These are phyloP conservation scores for Mycothermus thermophilus DNA, from an alignment of 495 filamentous ascomycete species.

Conservation along the genomic window DNA sequence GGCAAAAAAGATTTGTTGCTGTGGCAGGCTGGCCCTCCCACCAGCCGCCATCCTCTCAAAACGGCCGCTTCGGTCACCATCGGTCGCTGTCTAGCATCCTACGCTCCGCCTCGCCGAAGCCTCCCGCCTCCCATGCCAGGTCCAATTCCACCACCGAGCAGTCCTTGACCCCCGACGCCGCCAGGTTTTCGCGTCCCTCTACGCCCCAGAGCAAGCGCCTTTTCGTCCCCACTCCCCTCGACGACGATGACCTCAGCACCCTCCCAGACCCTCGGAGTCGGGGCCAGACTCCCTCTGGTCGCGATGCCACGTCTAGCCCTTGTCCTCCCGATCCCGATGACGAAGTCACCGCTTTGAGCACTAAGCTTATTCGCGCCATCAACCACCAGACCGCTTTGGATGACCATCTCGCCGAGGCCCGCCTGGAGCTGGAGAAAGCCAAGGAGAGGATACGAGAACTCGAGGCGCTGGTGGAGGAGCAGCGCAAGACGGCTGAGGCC, in stretches of 20 bases:
- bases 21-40: slow-evolving; percentile 40
- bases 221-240: slow-evolving; percentile 18
- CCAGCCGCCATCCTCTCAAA: slow-evolving; percentile 17
- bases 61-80: slow-evolving; percentile 35
- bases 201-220: slow-evolving; percentile 21
- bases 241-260: slow-evolving; percentile 35
- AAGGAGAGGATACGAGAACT: slow-evolving; percentile 52
- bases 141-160: slow-evolving; percentile 10
- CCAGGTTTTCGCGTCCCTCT: slow-evolving; percentile 7
- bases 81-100: slow-evolving; percentile 36
- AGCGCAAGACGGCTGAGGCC: slow-evolving; percentile 32
- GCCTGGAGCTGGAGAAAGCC: slow-evolving; percentile 70
- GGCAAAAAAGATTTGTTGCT: slow-evolving; percentile 36
- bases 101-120: slow-evolving; percentile 17
- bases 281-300: slow-evolving; percentile 22
- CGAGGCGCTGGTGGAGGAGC: slow-evolving; percentile 39
- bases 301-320: slow-evolving; percentile 11
- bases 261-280: slow-evolving; percentile 36
- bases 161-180: slow-evolving; percentile 9
- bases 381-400: slow-evolving; percentile 92
- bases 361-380: slow-evolving; percentile 91
- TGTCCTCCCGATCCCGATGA: slow-evolving; percentile 66
- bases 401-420: slow-evolving; percentile 67
- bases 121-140: slow-evolving; percentile 8
- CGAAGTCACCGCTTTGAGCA: slow-evolving; percentile 82